phyloP scores from a whole-genome alignment of 202 grass and related monocot genomes.

The Schoenoplectus triqueter region DNA sequence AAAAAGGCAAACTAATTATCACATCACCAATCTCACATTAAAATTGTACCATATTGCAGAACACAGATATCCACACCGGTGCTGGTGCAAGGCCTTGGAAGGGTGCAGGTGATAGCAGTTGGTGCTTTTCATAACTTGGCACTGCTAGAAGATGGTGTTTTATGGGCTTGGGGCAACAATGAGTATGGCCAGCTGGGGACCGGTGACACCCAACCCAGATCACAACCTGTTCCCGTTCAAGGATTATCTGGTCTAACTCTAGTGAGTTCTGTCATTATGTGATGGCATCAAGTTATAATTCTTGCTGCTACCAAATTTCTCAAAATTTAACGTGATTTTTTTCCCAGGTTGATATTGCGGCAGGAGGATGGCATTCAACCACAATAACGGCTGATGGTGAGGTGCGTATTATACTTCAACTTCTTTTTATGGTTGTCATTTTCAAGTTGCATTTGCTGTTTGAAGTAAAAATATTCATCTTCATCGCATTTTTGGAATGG shows the following conservation, averaged over 20 bases:
- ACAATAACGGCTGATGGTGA: conserved; percentile 78
- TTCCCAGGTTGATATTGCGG: conserved; percentile 93
- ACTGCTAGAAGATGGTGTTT: conserved; percentile 66
- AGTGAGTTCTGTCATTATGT: conserved; percentile 54
- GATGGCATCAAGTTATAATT: conserved; percentile 15
- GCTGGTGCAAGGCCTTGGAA: conserved; percentile 86
- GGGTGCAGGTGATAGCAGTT: conserved; percentile 76
- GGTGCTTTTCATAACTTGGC: conserved; percentile 99
- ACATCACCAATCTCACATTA: not conserved
- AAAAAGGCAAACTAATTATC: not conserved
- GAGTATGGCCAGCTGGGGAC: conserved; percentile 95
- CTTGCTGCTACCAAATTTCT: not conserved
- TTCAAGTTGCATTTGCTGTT: conserved; percentile 17
- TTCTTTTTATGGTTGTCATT: not conserved
- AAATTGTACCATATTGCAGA: conserved; percentile 46
- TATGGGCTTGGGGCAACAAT: conserved; percentile 99
- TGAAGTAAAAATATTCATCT: conserved; percentile 3
- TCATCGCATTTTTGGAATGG: not conserved
- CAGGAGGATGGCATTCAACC: conserved; percentile 98
- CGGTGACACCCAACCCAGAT: conserved; percentile 92
- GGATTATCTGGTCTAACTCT: conserved; percentile 70
- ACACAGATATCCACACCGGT: conserved; percentile 93
- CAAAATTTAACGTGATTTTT: conserved; percentile 10
- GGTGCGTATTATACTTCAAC: conserved; percentile 45
- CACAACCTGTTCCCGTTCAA: conserved; percentile 71